Base-by-base conservation (phyloP, 495 filamentous ascomycete species). In the Penicillium nucicola region DNA sequence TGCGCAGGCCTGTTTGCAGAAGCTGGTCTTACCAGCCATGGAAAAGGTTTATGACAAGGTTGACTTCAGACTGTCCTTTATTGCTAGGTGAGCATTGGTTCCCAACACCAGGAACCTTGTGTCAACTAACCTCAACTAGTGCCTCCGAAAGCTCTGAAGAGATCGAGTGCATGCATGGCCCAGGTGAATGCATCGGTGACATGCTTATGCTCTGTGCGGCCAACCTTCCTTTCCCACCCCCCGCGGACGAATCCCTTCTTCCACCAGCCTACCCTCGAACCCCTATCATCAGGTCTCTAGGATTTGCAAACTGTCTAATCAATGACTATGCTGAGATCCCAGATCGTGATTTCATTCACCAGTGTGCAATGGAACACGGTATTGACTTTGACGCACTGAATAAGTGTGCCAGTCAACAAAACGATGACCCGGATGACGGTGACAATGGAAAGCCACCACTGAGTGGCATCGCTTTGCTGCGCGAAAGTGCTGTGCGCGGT, bases 161-260 rank as follows among this genome's bases (percentile, higher is more conserved):
- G 22, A 67, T 77, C 4, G 53, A 66, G 12, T 99, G 95, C 76
- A 95, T 74, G 66, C 93, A 97, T 61, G 95, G 93, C 5, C 86
- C 90, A 5, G 75, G 74, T 12, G 93, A 99, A 73, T 99, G 93
- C 62, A 82, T 97, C 58, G 92, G 92, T 14, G 87, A 99, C 68
- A 95, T 95, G 71, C 76, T 99, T 64, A 84, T 92, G 55, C 85
- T 97, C 48, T 99, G 93, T 74, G 93, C 90, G 20, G 82, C 84
- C 11, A 75, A 84, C 48, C 77, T 92, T 4, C 73, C 73, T 10
- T 77, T 75, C 55, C 60, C 67, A 39, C 50, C 58, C 1, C 38
- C 53, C 9, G 34, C 32, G 1, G 52, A 67, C 35, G 52, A 54
- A 38, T 42, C 57, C 3, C 41, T 58, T 2, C 40, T 65, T 7